These are phyloP conservation scores for Pterulicium gracile DNA, from an alignment of 1,284 basidiomycete species.

Conservation along the genomic window DNA sequence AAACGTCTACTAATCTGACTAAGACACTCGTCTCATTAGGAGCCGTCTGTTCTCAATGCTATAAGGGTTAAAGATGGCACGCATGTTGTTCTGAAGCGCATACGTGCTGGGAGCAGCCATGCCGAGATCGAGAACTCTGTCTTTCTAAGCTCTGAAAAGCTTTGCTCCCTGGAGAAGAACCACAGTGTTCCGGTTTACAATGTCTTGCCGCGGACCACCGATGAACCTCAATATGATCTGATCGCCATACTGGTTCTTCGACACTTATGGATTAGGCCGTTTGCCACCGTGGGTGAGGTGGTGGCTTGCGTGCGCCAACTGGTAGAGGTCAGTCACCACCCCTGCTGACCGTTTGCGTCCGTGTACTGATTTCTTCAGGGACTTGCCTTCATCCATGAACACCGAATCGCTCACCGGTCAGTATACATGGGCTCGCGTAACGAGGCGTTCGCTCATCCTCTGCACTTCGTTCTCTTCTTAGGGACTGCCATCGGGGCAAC, in stretches of 20 bases:
- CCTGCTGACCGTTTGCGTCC: not conserved
- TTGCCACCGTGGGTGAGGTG: constrained; percentile 22
- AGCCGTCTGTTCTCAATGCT: constrained; percentile 17
- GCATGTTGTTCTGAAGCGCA: constrained; percentile 19
- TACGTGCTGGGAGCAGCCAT: constrained; percentile 11
- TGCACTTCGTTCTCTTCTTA: not conserved
- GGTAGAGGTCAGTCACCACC: constrained; percentile 18
- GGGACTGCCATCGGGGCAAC: not conserved
- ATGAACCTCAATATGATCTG: constrained; percentile 10
- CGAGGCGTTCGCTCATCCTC: not conserved
- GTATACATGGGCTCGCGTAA: no score
- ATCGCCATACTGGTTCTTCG: constrained; percentile 23
- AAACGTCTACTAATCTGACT: not conserved
- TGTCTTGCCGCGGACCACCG: constrained; percentile 16
- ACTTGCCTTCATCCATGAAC: not conserved
- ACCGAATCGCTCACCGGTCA: not conserved
- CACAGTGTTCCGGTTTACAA: constrained; percentile 26
- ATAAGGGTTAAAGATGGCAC: constrained; percentile 18
- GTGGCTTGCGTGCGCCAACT: constrained; percentile 21
- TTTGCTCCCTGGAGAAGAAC: constrained; percentile 18
- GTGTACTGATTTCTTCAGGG: not conserved
- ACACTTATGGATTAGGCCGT: constrained; percentile 12
- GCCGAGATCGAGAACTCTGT: constrained; percentile 18
- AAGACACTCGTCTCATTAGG: not conserved
- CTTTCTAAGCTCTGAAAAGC: constrained; percentile 13